These are phyloP conservation scores for Exophiala dermatitidis DNA, from an alignment of 2,329 filamentous ascomycete species.

Conservation along the genomic window DNA sequence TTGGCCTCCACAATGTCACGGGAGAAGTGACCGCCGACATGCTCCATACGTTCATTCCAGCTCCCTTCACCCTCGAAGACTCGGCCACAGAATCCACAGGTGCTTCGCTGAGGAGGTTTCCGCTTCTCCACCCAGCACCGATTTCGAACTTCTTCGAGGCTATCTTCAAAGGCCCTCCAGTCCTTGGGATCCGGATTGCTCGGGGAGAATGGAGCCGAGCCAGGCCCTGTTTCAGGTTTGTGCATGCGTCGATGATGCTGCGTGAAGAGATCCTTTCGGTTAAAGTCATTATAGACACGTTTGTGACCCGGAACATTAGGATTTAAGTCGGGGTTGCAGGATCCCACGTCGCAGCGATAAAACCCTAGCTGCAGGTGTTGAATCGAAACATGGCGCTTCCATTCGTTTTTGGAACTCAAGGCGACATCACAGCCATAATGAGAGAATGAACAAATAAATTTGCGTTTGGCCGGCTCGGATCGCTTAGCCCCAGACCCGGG, in stretches of 20 bases:
- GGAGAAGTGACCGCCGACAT: slow-evolving; percentile 75
- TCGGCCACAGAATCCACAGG: slow-evolving; percentile 54
- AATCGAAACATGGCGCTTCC: slow-evolving; percentile 80
- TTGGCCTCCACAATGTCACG: slow-evolving; percentile 37
- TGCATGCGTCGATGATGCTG: slow-evolving; percentile 89
- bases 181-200: slow-evolving; percentile 25
- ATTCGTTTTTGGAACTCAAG: slow-evolving; percentile 83
- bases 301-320: slow-evolving; percentile 22
- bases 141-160: slow-evolving; percentile 51
- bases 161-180: slow-evolving; percentile 41
- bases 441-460: slow-evolving; percentile 71
- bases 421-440: slow-evolving; percentile 67
- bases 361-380: slow-evolving; percentile 70
- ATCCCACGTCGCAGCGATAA: slow-evolving; percentile 67
- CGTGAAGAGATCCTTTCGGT: slow-evolving; percentile 85
- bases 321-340: slow-evolving; percentile 38
- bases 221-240: slow-evolving; percentile 32
- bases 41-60: slow-evolving; percentile 83
- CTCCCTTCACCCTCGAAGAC: slow-evolving; percentile 56
- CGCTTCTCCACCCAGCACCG: slow-evolving; percentile 57
- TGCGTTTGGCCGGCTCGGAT: slow-evolving; percentile 31
- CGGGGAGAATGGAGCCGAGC: slow-evolving; percentile 16
- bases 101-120: slow-evolving; percentile 55
- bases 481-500: slow-evolving; percentile 27
- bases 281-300: slow-evolving; percentile 59